These are phyloP conservation scores for Blastomyces parvus DNA, from an alignment of 2,329 filamentous ascomycete genomes.

Conservation along the genomic window DNA sequence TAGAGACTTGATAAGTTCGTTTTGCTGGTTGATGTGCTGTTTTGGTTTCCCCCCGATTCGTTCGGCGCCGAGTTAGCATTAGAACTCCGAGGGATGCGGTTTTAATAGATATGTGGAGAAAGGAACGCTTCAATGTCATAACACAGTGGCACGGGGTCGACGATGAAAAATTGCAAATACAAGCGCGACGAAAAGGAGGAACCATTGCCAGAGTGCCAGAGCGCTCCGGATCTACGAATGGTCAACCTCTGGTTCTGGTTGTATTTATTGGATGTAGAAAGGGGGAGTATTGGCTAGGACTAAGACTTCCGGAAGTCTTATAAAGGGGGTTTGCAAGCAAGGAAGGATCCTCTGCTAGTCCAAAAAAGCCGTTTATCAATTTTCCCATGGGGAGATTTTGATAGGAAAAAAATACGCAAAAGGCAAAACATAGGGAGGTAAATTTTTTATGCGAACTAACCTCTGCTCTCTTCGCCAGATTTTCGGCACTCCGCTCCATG, in stretches of 20 bases:
- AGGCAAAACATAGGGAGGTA: not conserved
- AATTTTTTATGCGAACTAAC: slow-evolving; percentile 23
- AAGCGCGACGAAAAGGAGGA: slow-evolving; percentile 14
- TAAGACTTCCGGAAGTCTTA: slow-evolving; percentile 1
- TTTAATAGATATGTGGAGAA: slow-evolving; percentile 9
- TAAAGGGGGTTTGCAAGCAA: not conserved
- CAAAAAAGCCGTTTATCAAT: not conserved
- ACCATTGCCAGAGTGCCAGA: slow-evolving; percentile 17
- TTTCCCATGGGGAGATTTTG: not conserved
- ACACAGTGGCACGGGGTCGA: slow-evolving; percentile 11
- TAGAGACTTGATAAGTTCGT: slow-evolving; percentile 35
- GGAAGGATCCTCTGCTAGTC: not conserved
- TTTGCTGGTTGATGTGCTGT: slow-evolving; percentile 37
- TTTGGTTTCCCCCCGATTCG: slow-evolving; percentile 6
- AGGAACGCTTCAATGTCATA: slow-evolving; percentile 14
- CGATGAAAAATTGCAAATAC: slow-evolving; percentile 15
- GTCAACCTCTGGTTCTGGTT: slow-evolving; percentile 14
- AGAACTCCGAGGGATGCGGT: slow-evolving; percentile 9
- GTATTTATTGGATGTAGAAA: not conserved
- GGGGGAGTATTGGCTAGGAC: not conserved
- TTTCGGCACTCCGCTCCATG: slow-evolving; percentile 46
- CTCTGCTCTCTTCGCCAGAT: slow-evolving; percentile 35
- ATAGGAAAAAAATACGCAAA: not conserved
- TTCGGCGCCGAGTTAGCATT: slow-evolving; percentile 13
- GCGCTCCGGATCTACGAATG: slow-evolving; percentile 15